Percentiles rank a stretch among this genome's conserved stretches.
phyloP scores from a whole-genome alignment of 2,329 filamentous ascomycete species.

The Colletotrichum gloeosporioides region DNA sequence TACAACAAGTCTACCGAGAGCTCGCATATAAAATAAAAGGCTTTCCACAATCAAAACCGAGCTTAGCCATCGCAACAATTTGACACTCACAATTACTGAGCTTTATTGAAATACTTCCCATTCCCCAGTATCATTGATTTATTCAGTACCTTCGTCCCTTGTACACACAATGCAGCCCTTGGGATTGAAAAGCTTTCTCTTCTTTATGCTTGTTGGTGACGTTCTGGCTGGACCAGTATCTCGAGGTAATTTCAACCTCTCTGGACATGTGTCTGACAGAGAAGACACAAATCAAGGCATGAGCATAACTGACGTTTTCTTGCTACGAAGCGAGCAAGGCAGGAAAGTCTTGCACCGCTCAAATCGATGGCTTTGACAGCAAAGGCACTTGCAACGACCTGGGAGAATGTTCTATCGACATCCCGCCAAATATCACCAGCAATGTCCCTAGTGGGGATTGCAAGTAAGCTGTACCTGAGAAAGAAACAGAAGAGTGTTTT shows the following conservation, averaged over 20 bases:
- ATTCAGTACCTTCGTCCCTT: fast-evolving
- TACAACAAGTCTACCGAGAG: too few relatives aligned
- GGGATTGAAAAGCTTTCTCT: fast-evolving
- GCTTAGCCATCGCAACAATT: not conserved
- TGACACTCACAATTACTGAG: not conserved
- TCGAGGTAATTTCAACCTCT: not conserved
- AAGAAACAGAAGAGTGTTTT: fast-evolving
- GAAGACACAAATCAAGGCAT: too few relatives aligned
- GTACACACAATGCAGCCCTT: not conserved
- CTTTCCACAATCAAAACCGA: too few relatives aligned
- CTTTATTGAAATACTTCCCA: not conserved
- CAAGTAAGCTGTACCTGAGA: not conserved
- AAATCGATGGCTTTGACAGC: not conserved
- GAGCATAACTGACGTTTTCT: not conserved
- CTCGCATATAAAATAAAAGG: too few relatives aligned
- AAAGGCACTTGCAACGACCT: not conserved
- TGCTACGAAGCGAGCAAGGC: not conserved
- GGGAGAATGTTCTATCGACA: not conserved
- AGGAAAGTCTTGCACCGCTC: not conserved
- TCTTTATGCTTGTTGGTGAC: not conserved
- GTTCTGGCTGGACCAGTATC: not conserved
- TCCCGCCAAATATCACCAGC: not conserved
- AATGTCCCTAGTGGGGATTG: not conserved
- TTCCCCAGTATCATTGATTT: fast-evolving
- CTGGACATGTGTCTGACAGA: too few relatives aligned